Base-by-base conservation (phyloP, 2,329 filamentous ascomycete genomes). In the Fusarium napiforme region DNA sequence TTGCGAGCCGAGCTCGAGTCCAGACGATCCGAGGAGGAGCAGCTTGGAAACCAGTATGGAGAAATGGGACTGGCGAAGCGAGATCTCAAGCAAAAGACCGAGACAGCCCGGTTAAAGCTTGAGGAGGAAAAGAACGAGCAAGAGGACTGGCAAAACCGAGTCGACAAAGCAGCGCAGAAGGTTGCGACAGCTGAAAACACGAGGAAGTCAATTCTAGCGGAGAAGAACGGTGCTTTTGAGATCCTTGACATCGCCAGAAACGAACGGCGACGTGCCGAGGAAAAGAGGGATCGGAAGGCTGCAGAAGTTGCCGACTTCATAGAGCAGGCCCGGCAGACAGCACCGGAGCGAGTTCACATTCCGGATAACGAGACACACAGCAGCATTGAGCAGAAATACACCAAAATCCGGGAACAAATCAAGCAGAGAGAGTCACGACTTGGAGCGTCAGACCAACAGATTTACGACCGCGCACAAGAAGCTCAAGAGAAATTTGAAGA, bases 391-490 rank as follows among this genome's bases (percentile, higher is more conserved):
- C 84, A 82, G 60, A 88, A 89, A 78, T 87, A 88, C 65, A 75
- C 87, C 3, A 87, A 86, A 42, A 82, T 95, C 19, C 81, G 83
- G 37, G 84, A 86, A 49, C 90, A 93, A 77, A 82, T 94, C n/a
- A 81, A 85, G 23, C 85, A 86, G 68, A 87, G 89, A 60, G 87
- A 89, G 64, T 82, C 84, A 57, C 85, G 87, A 75, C 82, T 91
- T 50, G 92, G 93, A 30, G 91, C 88, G 58, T 86, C 88, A 26
- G 90, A 93, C 59, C 85, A 92, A 69, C 84, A 93, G 75, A 92
- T 94, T 55, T 86, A 87, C 60, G 84, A 87, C 37, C 83, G 84
- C 14, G 82, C 86, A 19, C 74, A 77, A 8, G 81, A 84, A 67
- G 82, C 85, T 9, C 82, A 79, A 34, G 77, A 81, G 28, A 83